Evolutionary conservation across 768 basidiomycete species (phyloP), one percentile per base, ranked within the genome.

Genomic region (Tubosaeta sp.): DNA sequence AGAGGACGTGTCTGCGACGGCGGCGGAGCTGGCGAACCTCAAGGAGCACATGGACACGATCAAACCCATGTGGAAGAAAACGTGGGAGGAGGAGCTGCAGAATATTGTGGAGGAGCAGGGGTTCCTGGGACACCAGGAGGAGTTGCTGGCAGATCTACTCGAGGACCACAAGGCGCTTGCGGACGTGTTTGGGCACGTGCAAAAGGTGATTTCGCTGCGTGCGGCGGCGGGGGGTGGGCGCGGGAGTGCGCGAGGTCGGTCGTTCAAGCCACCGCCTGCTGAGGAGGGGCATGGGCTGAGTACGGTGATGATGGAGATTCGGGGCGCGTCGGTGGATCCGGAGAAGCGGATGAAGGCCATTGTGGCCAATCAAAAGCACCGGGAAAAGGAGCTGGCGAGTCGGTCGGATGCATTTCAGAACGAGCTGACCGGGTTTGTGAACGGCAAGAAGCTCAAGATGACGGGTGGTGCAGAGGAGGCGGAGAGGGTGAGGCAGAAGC

Each of bases 11-110:
- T 75, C 78, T 25, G 69, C 78, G 19, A 79, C 86, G 24, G 77
- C 82, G 16, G 68, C 71, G 10, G 87, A 94, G 70, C 76, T 97
- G 39, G 78, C 83, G 54, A 85, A 81, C 60, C 73, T 98, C 51
- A 82, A 82, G 61, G 83, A 86, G 59, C 91, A 95, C 67, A 88
- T 97, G 58, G 81, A 84, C 59, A 87, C 90, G 11, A 80, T 94
- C 62, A 92, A 88, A 62, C 93, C 95, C 38, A 91, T 90, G 80
- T 99, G 95, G 95, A 90, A 94, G 76, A 93, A 94, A 78, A 97
- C 94, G 18, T 99, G 95, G 95, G 89, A 90, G 62, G 85, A 91
- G 64, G 95, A 99, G 72, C 67, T 99, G 65, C 88, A 92, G 75
- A 91, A 92, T 57, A 94, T 99, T 49, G 88, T 97, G 51, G 94